Evolutionary conservation across 305 asterid genomes (phyloP), one percentile per base, ranked within the genome.

Genomic region (Fraxinus ornus): DNA sequence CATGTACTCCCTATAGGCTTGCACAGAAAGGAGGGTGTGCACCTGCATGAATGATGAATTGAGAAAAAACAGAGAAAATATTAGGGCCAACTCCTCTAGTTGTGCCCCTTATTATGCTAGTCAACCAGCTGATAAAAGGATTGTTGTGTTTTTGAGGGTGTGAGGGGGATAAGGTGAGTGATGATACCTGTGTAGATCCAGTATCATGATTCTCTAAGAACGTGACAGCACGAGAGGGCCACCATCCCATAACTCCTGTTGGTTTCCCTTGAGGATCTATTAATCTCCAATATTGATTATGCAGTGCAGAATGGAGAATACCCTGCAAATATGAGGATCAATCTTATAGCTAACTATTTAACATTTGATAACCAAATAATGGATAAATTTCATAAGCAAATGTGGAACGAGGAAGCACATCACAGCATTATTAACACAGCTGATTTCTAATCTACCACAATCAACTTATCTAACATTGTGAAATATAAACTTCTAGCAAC

Each of bases 191-290:
- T 22, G 93, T 90, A 3, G 94, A 90, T 72, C 94, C 94, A 70
- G 94, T 90, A 86, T 90, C 94, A 78, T 89, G 94, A 85, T 90
- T 90, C 88, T 90, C 94, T 84, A 90, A 83, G 88, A 90, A 90
- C 5, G 94, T 89, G 79, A 90, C 91, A 82, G 94, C 92, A 71
- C 92, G 92, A 24, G 94, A 90, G 64, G 92, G 90, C 94, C 94
- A 90, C 94, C 94, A 90, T 78, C 92, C 94, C 90, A 90, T 87
- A 75, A 90, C 94, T 71, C 94, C 94, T 24, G 94, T 87, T 71
- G 94, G 94, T 88, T 89, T 90, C 72, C 94, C 92, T 85, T 86
- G 89, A 44, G 90, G 90, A 88, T 90, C 92, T 32, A 88, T 86
- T 76, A 90, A 79, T 75, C 92, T 84, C 94, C 92, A 90, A 83